A percentile compares a stretch with the other conserved stretches of the same genome.
phyloP scores from a whole-genome alignment of 371 early-diverging fungal species.

The Mortierella sp. region DNA sequence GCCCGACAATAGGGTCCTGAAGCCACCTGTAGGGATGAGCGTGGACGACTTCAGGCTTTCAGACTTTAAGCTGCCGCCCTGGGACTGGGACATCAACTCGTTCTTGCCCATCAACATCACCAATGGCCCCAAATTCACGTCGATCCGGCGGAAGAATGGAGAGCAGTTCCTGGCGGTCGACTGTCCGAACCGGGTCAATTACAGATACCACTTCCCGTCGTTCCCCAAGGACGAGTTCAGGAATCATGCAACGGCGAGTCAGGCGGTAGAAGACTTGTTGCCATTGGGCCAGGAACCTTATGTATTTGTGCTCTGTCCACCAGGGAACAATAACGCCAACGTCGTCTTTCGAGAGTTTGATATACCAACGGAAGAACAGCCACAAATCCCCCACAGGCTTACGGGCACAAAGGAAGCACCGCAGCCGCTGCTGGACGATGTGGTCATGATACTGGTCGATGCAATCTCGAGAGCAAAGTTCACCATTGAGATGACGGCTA shows the following conservation, averaged over 20 bases:
- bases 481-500: slow-evolving; percentile 24
- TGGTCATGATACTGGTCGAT: slow-evolving; percentile 51
- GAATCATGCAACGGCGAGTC: slow-evolving; percentile 18
- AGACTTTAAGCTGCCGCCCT: slow-evolving; percentile 35
- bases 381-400: slow-evolving; percentile 13
- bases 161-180: slow-evolving; percentile 31
- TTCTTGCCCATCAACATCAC: slow-evolving; percentile 41
- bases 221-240: slow-evolving; percentile 27
- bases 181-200: slow-evolving; percentile 23
- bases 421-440: slow-evolving; percentile 51
- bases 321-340: slow-evolving; percentile 43
- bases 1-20: slow-evolving; percentile 20
- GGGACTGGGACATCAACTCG: slow-evolving; percentile 47
- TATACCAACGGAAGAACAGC: background rate
- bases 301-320: slow-evolving; percentile 50
- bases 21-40: slow-evolving; percentile 34
- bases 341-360: slow-evolving; percentile 46
- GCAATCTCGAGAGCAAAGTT: slow-evolving; percentile 53
- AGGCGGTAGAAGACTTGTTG: slow-evolving; percentile 16
- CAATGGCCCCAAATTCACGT: slow-evolving; percentile 32
- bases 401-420: slow-evolving; percentile 27
- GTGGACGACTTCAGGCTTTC: slow-evolving; percentile 34
- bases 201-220: slow-evolving; percentile 40
- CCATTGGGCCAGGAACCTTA: slow-evolving; percentile 36
- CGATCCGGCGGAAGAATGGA: slow-evolving; percentile 35